Conservation (phyloP, 441 rosid genomes). For the Lepidium campestre region DNA sequence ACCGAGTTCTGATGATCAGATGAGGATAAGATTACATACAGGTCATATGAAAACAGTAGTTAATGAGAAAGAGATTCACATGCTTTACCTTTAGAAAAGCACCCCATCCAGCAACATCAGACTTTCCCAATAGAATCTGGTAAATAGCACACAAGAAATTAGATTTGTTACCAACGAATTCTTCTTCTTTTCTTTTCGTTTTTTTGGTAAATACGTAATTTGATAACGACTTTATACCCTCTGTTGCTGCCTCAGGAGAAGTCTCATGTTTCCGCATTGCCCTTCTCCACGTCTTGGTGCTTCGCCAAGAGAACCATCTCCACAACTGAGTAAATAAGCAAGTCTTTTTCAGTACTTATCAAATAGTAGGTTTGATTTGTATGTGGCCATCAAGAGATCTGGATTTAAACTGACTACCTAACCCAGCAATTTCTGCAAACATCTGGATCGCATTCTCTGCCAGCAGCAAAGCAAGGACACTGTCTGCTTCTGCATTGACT, state of each 20-base stretch:
- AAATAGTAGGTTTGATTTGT: background rate
- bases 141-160: constrained; percentile 4
- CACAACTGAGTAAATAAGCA: constrained; percentile 46
- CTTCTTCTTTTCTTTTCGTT: background rate
- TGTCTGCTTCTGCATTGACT: constrained; percentile 92
- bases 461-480: constrained; percentile 96
- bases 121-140: constrained; percentile 76
- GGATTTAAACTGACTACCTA: constrained; percentile 15
- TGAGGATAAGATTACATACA: background rate
- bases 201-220: constrained; percentile 28
- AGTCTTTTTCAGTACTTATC: background rate
- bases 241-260: constrained; percentile 81
- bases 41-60: background rate
- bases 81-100: constrained; percentile 41
- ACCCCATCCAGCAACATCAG: constrained; percentile 97
- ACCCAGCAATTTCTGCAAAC: constrained; percentile 91
- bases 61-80: background rate
- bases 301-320: constrained; percentile 75
- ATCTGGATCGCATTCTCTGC: constrained; percentile 97
- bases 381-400: constrained; percentile 32
- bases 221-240: constrained; percentile 42
- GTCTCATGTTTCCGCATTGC: constrained; percentile 90
- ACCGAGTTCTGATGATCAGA: constrained; percentile 44
- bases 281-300: constrained; percentile 64
- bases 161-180: background rate